Percentiles rank a stretch among this genome's conserved stretches.
Evolutionary conservation across 2,329 filamentous ascomycete genomes (phyloP).

Genomic region (Arthroderma sp.): DNA sequence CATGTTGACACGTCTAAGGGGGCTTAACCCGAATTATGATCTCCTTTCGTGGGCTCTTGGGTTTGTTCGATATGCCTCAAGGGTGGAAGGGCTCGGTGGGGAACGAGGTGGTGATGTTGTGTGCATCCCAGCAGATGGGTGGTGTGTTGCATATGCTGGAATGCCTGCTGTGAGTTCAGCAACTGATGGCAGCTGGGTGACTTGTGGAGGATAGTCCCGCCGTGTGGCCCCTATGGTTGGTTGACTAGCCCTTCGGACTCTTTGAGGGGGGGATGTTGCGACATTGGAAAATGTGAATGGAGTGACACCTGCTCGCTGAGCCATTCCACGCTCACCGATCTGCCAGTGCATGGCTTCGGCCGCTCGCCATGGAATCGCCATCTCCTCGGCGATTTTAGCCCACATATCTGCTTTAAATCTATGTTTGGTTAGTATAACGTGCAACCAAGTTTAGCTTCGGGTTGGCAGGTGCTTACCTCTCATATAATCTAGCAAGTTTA

Average conservation of each 20-base stretch:
- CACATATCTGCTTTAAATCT: slow-evolving; percentile 99
- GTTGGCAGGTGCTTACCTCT: slow-evolving; percentile 51
- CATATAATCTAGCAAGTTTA: slow-evolving; percentile 85
- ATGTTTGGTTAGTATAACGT: slow-evolving; percentile 9
- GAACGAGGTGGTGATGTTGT: slow-evolving; percentile 1
- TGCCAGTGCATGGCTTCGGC: slow-evolving; percentile 99
- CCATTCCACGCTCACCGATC: slow-evolving; percentile 87
- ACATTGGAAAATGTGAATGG: slow-evolving; percentile 62
- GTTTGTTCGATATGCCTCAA: slow-evolving; percentile 4
- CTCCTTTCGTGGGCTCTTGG: slow-evolving; percentile 4
- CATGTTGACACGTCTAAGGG: slow-evolving; percentile 23
- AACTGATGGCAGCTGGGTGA: slow-evolving; percentile 31
- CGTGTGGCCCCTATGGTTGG: slow-evolving; percentile 17
- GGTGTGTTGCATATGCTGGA: slow-evolving; percentile 33
- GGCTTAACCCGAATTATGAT: slow-evolving; percentile 16
- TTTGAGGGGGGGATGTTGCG: slow-evolving; percentile 39
- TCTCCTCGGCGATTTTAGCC: slow-evolving; percentile 88
- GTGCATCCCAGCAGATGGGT: slow-evolving; percentile 14
- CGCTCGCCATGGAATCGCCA: slow-evolving; percentile 88
- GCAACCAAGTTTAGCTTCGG: neutral
- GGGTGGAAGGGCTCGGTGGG: neutral
- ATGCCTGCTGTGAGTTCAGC: slow-evolving; percentile 38
- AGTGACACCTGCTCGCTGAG: slow-evolving; percentile 53
- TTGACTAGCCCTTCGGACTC: slow-evolving; percentile 25
- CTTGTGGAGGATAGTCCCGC: neutral